These are phyloP conservation scores for Hansfordia pulvinata DNA, from an alignment of 2,329 filamentous ascomycete species.

Conservation along the genomic window DNA sequence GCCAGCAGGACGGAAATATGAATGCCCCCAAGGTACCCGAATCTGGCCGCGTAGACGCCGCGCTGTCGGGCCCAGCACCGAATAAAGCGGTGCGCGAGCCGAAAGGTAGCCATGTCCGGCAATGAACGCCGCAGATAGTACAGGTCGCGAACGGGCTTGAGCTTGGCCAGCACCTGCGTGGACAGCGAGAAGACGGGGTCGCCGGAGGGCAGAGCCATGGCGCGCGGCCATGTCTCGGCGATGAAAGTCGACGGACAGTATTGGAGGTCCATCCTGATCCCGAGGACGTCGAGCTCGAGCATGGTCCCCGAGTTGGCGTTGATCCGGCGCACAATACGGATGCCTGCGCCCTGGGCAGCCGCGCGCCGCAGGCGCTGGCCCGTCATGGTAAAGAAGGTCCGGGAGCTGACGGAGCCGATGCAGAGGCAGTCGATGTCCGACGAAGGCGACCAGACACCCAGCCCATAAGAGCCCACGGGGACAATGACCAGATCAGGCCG, in stretches of 20 bases:
- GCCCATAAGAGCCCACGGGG: slow-evolving; percentile 52
- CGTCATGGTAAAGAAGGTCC: slow-evolving; percentile 47
- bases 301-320: slow-evolving; percentile 46
- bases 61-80: slow-evolving; percentile 47
- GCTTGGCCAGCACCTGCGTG: slow-evolving; percentile 40
- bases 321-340: slow-evolving; percentile 42
- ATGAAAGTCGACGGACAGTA: slow-evolving; percentile 48
- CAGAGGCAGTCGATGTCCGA: slow-evolving; percentile 56
- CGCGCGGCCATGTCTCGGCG: slow-evolving; percentile 35
- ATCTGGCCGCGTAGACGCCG: slow-evolving; percentile 51
- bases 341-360: slow-evolving; percentile 15
- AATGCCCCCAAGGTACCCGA: slow-evolving; percentile 52
- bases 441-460: slow-evolving; percentile 44
- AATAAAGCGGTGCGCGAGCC: slow-evolving; percentile 42
- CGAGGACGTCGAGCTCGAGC: slow-evolving; percentile 46
- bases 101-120: slow-evolving; percentile 44
- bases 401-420: slow-evolving; percentile 46
- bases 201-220: slow-evolving; percentile 30
- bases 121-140: slow-evolving; percentile 45
- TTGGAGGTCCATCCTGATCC: slow-evolving; percentile 48
- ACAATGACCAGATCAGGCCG: slow-evolving; percentile 33
- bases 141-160: slow-evolving; percentile 51
- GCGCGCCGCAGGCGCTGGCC: slow-evolving; percentile 37
- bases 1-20: slow-evolving; percentile 50
- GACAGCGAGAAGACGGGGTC: slow-evolving; percentile 43